A percentile compares a stretch with the other conserved stretches of the same genome.
These are phyloP conservation scores for Digitaria exilis DNA, from an alignment of 202 grass and related monocot species.

Conservation along the genomic window DNA sequence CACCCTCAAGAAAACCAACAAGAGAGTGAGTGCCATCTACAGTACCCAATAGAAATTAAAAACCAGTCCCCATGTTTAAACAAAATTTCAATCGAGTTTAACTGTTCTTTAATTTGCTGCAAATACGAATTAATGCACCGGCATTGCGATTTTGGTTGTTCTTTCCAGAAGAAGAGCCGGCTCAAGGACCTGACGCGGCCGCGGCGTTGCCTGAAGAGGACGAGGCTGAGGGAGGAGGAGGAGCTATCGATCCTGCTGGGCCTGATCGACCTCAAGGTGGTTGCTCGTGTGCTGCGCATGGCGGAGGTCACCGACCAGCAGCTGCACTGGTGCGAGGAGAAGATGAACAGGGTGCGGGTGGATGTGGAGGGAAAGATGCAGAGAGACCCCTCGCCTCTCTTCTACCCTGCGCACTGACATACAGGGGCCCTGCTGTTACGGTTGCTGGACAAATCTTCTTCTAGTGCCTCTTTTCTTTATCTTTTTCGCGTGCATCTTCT, in stretches of 20 bases:
- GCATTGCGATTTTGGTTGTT: no score
- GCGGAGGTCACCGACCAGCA: constrained; percentile 69
- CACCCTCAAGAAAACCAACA: constrained; percentile 76
- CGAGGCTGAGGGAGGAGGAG: constrained; percentile 58
- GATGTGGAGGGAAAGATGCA: constrained; percentile 62
- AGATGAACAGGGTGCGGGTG: constrained; percentile 75
- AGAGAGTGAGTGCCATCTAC: constrained; percentile 43
- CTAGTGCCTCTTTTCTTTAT: neutral
- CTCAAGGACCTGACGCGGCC: constrained; percentile 68
- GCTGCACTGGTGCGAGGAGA: constrained; percentile 95
- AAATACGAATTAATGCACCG: neutral
- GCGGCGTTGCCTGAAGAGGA: constrained; percentile 58
- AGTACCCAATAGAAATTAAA: neutral
- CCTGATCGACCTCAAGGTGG: constrained; percentile 80
- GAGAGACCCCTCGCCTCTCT: constrained; percentile 70
- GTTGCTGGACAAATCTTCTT: neutral
- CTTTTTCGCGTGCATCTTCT: neutral
- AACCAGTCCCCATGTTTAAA: neutral
- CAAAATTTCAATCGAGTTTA: neutral
- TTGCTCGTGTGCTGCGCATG: constrained; percentile 85
- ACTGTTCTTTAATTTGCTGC: neutral
- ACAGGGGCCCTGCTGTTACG: neutral
- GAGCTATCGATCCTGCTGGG: constrained; percentile 78
- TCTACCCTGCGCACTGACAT: constrained; percentile 80
- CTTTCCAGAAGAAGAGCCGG: constrained; percentile 83